Base-by-base conservation (phyloP, 495 filamentous ascomycete genomes). In the Penicillium herquei region DNA sequence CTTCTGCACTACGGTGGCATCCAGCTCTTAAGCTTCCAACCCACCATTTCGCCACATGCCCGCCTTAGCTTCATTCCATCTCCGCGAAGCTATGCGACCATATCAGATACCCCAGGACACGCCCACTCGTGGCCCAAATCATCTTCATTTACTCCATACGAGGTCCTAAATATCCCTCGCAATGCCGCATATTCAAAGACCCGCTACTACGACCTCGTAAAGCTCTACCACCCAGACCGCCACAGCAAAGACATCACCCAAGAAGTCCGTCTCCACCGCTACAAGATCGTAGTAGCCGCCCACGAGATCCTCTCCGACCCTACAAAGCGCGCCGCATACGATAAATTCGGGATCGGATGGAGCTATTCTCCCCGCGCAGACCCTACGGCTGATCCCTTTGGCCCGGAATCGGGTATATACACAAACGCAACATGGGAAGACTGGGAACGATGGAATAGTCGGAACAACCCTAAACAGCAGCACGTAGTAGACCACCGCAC, bases 341-440 rank as follows among this genome's bases (percentile, higher is more conserved):
- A 98, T 62, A 74, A 77, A 35, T 87, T 81, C 64, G 92, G 92
- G 37, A 70, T 84, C 2, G 94, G 95, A 33, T 98, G 95, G 95
- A 76, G 71, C 47, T 74, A 80, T 9, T 64, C 70, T 33, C 68
- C 76, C 2, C 51, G 55, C n/a, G 43, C 51, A 14, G 63, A 64
- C 7, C 39, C 30, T 30, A 21, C 40, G 46, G 13, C 49, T 50
- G 14, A 52, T 39, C 21, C 54, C 43, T 72, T 52, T 62, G 77
- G 67, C 48, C 74, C 68, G 37, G 57, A 58, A 17, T n/a, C 40
- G 11, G 30, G 18, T 3, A 85, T 93, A 18, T 85, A 83, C 64
- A 75, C 78, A 55, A 97, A 97, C 65, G 95, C 91, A 11, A 98
- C 93, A 0, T 98, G 94, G 94, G 94, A 98, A 65, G 95, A 98